Evolutionary conservation across 768 basidiomycete species (phyloP).

Genomic region (Xerocomellus intermedius): DNA sequence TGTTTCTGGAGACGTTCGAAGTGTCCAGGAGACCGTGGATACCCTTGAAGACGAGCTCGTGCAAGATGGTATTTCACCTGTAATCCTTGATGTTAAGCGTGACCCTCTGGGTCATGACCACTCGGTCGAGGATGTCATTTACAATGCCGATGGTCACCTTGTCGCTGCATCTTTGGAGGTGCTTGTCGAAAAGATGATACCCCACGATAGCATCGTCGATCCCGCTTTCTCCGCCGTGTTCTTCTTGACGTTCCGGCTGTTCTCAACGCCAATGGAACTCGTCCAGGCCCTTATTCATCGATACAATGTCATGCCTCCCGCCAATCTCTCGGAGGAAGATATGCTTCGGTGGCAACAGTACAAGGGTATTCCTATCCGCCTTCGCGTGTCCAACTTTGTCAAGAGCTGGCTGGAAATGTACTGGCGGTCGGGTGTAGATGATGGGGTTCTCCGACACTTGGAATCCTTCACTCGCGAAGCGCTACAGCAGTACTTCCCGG

Average conservation of each 20-base stretch:
- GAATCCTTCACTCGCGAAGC: slow-evolving; percentile 62
- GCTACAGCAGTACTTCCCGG: slow-evolving; percentile 59
- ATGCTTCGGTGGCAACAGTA: slow-evolving; percentile 76
- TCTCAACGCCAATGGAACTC: slow-evolving; percentile 75
- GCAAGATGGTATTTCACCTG: slow-evolving; percentile 50
- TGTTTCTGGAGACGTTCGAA: slow-evolving; percentile 51
- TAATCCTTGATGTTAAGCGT: slow-evolving; percentile 40
- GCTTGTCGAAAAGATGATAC: slow-evolving; percentile 96
- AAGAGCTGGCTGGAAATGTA: slow-evolving; percentile 92
- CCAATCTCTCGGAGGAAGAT: slow-evolving; percentile 55
- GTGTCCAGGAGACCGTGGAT: slow-evolving; percentile 31
- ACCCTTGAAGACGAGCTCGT: slow-evolving; percentile 54
- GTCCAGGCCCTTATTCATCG: slow-evolving; percentile 75
- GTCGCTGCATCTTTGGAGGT: slow-evolving; percentile 88
- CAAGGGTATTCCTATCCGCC: slow-evolving; percentile 86
- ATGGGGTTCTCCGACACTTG: slow-evolving; percentile 55
- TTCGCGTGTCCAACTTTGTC: slow-evolving; percentile 90
- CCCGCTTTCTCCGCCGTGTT: slow-evolving; percentile 85
- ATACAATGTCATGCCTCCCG: slow-evolving; percentile 76
- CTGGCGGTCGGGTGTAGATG: slow-evolving; percentile 80
- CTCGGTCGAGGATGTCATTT: slow-evolving; percentile 78
- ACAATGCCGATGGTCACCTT: slow-evolving; percentile 86
- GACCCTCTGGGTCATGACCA: slow-evolving; percentile 69
- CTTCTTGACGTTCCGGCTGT: slow-evolving; percentile 93
- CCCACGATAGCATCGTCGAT: slow-evolving; percentile 89